Conservation (phyloP, 2,329 filamentous ascomycete species). For the Endoconidiophora laricicola region DNA sequence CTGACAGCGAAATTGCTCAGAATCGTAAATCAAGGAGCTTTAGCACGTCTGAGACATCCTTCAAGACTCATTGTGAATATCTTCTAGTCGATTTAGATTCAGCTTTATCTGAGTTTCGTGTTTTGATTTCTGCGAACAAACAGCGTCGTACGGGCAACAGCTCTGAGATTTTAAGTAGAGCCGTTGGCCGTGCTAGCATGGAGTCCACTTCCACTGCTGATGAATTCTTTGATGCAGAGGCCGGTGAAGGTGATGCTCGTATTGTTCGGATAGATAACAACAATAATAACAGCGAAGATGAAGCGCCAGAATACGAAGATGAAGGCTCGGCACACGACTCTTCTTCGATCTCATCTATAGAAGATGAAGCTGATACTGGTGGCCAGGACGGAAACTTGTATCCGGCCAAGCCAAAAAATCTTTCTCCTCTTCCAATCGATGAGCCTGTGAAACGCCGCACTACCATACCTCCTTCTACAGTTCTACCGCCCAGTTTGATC, state of each 20-base stretch:
- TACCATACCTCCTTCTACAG: slow-evolving; percentile 56
- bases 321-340: slow-evolving; percentile 37
- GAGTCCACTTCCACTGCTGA: slow-evolving; percentile 64
- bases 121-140: slow-evolving; percentile 63
- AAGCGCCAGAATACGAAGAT: slow-evolving; percentile 36
- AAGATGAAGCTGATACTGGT: slow-evolving; percentile 39
- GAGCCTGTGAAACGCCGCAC: slow-evolving; percentile 47
- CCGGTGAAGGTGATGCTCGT: slow-evolving; percentile 43
- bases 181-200: slow-evolving; percentile 41
- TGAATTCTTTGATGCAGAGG: slow-evolving; percentile 89
- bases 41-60: slow-evolving; percentile 44
- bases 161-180: slow-evolving; percentile 21
- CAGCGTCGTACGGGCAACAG: slow-evolving; percentile 47
- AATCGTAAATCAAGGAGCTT: slow-evolving; percentile 23
- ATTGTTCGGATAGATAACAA: slow-evolving; percentile 54
- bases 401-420: slow-evolving; percentile 56
- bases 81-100: slow-evolving; percentile 72
- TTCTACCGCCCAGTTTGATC: slow-evolving; percentile 76
- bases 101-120: slow-evolving; percentile 68
- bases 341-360: slow-evolving; percentile 42
- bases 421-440: slow-evolving; percentile 60
- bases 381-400: slow-evolving; percentile 52
- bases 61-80: slow-evolving; percentile 64
- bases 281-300: slow-evolving; percentile 44
- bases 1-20: slow-evolving; percentile 19